These are phyloP conservation scores for Hygrophila difformis DNA, from an alignment of 257 asterid species.

Conservation along the genomic window DNA sequence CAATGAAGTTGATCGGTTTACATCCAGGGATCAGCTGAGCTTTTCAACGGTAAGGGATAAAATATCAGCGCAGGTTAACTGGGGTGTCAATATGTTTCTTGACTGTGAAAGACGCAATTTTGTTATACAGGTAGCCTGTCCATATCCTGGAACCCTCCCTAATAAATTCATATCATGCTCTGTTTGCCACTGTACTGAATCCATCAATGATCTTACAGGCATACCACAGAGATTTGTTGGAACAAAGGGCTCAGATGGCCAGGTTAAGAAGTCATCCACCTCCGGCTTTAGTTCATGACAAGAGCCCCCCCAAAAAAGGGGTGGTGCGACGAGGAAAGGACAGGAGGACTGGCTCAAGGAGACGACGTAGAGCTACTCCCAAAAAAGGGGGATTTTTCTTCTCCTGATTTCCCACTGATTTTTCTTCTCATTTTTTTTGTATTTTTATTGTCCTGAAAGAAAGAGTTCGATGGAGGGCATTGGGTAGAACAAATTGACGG, in stretches of 20 bases:
- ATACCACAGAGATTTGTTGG: slow-evolving; percentile 82
- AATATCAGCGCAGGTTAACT: slow-evolving; percentile 51
- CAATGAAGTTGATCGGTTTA: slow-evolving; percentile 94
- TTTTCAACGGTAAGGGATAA: slow-evolving; percentile 92
- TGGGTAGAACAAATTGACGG: no score
- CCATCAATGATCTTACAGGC: slow-evolving; percentile 33
- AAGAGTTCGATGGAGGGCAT: no score
- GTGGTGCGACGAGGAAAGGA: slow-evolving; percentile 49
- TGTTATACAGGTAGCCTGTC: slow-evolving; percentile 65
- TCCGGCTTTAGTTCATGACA: slow-evolving; percentile 28
- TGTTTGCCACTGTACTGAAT: no score
- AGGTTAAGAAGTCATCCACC: slow-evolving; percentile 14
- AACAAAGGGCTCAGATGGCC: slow-evolving; percentile 56
- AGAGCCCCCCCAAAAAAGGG: slow-evolving; percentile 20
- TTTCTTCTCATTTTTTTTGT: background rate
- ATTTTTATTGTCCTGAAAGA: no score
- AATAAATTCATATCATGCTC: no score
- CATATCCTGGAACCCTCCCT: no score
- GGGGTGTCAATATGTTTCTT: slow-evolving; percentile 78
- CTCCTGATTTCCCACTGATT: background rate
- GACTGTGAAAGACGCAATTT: slow-evolving; percentile 94
- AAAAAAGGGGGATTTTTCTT: slow-evolving; percentile 36
- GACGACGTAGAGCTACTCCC: slow-evolving; percentile 51
- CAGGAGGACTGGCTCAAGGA: slow-evolving; percentile 58
- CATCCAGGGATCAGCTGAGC: slow-evolving; percentile 94